Conservation (phyloP, 2,329 filamentous ascomycete genomes). For the Zasmidium angulare region DNA sequence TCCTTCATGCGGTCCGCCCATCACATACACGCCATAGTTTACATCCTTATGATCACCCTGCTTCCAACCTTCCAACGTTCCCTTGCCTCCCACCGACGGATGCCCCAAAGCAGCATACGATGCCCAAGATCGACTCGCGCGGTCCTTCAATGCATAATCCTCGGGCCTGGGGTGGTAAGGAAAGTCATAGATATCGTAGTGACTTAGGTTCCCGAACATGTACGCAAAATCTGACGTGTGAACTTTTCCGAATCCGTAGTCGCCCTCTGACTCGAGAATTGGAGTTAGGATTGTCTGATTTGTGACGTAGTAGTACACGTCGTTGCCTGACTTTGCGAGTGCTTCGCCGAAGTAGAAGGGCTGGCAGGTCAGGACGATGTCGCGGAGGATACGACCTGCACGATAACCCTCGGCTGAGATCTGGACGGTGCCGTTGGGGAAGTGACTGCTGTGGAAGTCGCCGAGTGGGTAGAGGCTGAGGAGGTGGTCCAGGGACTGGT, state of each 20-base stretch:
- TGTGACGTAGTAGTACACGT: conserved; percentile 52
- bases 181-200: conserved; percentile 44
- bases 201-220: conserved; percentile 44
- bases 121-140: conserved; percentile 50
- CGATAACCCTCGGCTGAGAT: conserved; percentile 53
- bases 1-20: conserved; percentile 48
- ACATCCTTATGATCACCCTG: conserved; percentile 35
- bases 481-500: conserved; percentile 27
- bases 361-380: conserved; percentile 54
- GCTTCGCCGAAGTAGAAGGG: conserved; percentile 45
- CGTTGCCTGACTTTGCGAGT: conserved; percentile 39
- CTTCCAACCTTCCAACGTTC: conserved; percentile 47
- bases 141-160: conserved; percentile 44
- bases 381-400: conserved; percentile 50
- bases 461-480: conserved; percentile 37
- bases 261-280: conserved; percentile 39
- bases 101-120: conserved; percentile 45
- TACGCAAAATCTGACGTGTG: conserved; percentile 58
- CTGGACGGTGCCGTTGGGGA: conserved; percentile 25
- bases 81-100: conserved; percentile 33
- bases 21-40: conserved; percentile 41
- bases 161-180: conserved; percentile 32
- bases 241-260: conserved; percentile 46
- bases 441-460: conserved; percentile 45
- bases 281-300: conserved; percentile 56